Evolutionary conservation across 768 basidiomycete genomes (phyloP).

Genomic region (Leccinum sublutescens): DNA sequence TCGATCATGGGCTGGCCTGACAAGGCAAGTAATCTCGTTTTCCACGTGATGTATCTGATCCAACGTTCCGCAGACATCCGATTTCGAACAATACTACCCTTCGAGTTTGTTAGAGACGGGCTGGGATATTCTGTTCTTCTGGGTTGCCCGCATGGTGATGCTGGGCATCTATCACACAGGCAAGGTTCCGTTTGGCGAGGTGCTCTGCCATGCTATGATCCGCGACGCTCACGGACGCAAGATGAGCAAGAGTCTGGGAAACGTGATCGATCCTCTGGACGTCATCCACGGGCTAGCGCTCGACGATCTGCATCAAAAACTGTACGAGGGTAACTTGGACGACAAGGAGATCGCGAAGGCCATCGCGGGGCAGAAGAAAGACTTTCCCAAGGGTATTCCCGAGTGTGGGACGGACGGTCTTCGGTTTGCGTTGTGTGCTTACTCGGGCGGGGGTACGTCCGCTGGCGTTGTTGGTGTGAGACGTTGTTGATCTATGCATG

Average conservation of each 20-base stretch:
- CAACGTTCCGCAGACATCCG: slow-evolving; percentile 44
- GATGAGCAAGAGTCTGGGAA: slow-evolving; percentile 98
- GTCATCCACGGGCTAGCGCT: slow-evolving; percentile 85
- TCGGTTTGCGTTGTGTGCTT: slow-evolving; percentile 92
- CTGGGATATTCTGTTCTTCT: slow-evolving; percentile 99
- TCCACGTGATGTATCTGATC: slow-evolving; percentile 3
- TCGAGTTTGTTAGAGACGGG: slow-evolving; percentile 92
- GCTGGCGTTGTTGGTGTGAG: background rate
- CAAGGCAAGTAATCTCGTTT: slow-evolving; percentile 47
- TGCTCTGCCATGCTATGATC: slow-evolving; percentile 97
- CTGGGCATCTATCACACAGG: slow-evolving; percentile 88
- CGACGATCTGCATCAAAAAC: slow-evolving; percentile 78
- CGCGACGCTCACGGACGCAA: slow-evolving; percentile 98
- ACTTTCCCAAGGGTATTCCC: slow-evolving; percentile 98
- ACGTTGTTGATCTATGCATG: background rate
- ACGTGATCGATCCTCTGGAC: slow-evolving; percentile 96
- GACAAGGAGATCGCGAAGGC: slow-evolving; percentile 92
- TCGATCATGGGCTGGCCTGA: slow-evolving; percentile 98
- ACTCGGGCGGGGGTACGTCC: slow-evolving; percentile 67
- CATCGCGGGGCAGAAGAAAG: slow-evolving; percentile 94
- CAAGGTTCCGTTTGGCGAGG: slow-evolving; percentile 91
- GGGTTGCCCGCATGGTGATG: slow-evolving; percentile 98
- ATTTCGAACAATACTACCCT: slow-evolving; percentile 83
- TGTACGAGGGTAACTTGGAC: slow-evolving; percentile 89
- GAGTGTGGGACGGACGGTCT: slow-evolving; percentile 98